Evolutionary conservation across 2,329 filamentous ascomycete genomes (phyloP).

Genomic region (Penicillium sp.): DNA sequence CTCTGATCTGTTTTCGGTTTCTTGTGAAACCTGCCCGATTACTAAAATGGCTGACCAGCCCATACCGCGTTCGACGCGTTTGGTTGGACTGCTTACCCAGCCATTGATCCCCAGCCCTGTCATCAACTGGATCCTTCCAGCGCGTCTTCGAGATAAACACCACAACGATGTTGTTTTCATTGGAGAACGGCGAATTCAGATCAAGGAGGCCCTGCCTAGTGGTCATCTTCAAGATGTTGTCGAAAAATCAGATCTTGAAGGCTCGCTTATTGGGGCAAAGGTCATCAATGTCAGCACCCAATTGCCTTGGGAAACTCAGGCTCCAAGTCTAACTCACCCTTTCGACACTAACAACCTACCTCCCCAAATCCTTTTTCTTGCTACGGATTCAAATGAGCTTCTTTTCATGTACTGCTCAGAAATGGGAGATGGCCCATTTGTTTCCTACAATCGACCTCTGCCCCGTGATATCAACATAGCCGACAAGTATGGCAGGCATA

Average conservation of each 20-base stretch:
- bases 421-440: conserved; percentile 55
- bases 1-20: not conserved
- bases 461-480: conserved; percentile 55
- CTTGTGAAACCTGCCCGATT: not conserved
- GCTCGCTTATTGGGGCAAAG: conserved; percentile 73
- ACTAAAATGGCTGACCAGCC: not conserved
- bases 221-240: conserved; percentile 72
- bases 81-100: conserved; percentile 68
- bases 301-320: conserved; percentile 34
- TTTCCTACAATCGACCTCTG: conserved; percentile 58
- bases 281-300: conserved; percentile 63
- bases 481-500: conserved; percentile 60
- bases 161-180: conserved; percentile 85
- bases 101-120: conserved; percentile 75
- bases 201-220: conserved; percentile 66
- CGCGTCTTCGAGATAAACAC: conserved; percentile 66
- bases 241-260: conserved; percentile 75
- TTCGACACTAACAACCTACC: conserved; percentile 49
- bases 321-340: conserved; percentile 12
- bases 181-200: conserved; percentile 75
- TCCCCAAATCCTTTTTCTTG: conserved; percentile 76
- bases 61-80: not conserved
- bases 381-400: conserved; percentile 69
- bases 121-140: conserved; percentile 73
- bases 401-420: conserved; percentile 71